Evolutionary conservation across 768 basidiomycete genomes (phyloP), one percentile per base, ranked within the genome.

Genomic region (Dacryopinax spathularia): DNA sequence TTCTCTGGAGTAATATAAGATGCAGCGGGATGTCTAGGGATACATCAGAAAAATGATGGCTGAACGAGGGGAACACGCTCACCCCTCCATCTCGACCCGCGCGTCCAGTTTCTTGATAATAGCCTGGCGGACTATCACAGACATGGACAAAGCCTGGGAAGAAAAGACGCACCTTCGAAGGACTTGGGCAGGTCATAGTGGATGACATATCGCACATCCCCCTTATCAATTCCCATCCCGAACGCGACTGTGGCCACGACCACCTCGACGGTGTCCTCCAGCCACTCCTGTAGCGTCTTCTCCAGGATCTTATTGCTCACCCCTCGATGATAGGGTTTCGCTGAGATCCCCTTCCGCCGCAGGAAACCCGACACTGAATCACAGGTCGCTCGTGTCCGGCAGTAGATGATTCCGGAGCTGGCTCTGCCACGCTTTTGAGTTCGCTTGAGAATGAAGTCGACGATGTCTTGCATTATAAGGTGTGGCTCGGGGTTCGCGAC

Each of bases 31-130:
- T 1, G 88, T 82, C 89, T 91, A 29, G 48, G 60, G 12, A 34
- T 2, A 13, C 4, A 60, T 22, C 9, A 60, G 0, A 13, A 39
- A 27, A 61, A 15, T 27, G 18, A 33, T n/a, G 37, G 33, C 37
- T 60, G 22, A 18, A 20, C 61, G 25, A 43, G 13, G 22, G 13
- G 29, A 37, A 41, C n/a, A 22, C 29, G 73, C 82, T 68, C 67
- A 88, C 89, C 65, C 74, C 70, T 33, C 87, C 87, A 70, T 91
- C 88, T 61, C 90, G 80, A 29, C 89, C 90, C 63, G 87, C 89
- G 60, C 89, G 80, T 43, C 89, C 88, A 66, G 89, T 91, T 73
- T 91, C 90, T 72, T 91, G 90, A 71, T 92, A 92, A 71, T 85
- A 92, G 0, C 88, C 89, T 89, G 56, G 12, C 18, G 37, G 9